Evolutionary conservation across 2,329 filamentous ascomycete species (phyloP), one percentile per base, ranked within the genome.

Genomic region (Trichophyton mentagrophytes): DNA sequence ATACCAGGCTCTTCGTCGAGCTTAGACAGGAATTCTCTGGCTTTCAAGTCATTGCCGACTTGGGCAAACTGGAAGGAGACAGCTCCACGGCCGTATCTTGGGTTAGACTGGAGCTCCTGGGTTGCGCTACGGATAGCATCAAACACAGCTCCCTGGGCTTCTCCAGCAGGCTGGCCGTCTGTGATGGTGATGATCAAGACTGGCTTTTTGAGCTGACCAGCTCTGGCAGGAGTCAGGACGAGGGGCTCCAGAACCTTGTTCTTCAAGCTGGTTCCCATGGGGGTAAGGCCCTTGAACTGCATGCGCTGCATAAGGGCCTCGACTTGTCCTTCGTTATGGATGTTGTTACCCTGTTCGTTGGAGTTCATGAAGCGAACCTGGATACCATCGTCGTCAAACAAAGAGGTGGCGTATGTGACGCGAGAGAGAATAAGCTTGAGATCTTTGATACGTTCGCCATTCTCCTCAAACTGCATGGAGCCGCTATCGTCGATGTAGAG

Each of bases 301-400:
- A 85, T 80, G 62, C 77, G 79, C 30, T 74, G 68, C 65, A 87
- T 79, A 59, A 87, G 75, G 60, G 77, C 74, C 59, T 83, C 77
- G 47, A 86, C 80, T 67, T 87, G 82, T 57, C 78, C 76, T 61
- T 82, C 79, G 59, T 70, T 80, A 49, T 77, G 78, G 64, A 87
- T 82, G 60, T 79, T 76, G 66, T 85, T 81, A 38, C 71, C 79
- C 66, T 68, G 73, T 65, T 75, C 71, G 22, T 78, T 75, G 11
- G 80, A 81, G 74, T 88, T 87, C 85, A 88, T 87, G 77, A 87
- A 87, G 53, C 85, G 83, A 44, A 87, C 74, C 30, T 81, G 81
- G 64, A 88, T 85, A 47, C 85, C 85, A 67, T 88, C 85, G 38
- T 83, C 77, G 64, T 88, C 85, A 67, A 88, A 88, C n/a, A 86